Evolutionary conservation across 495 filamentous ascomycete species (phyloP).

Genomic region (Evernia prunastri): DNA sequence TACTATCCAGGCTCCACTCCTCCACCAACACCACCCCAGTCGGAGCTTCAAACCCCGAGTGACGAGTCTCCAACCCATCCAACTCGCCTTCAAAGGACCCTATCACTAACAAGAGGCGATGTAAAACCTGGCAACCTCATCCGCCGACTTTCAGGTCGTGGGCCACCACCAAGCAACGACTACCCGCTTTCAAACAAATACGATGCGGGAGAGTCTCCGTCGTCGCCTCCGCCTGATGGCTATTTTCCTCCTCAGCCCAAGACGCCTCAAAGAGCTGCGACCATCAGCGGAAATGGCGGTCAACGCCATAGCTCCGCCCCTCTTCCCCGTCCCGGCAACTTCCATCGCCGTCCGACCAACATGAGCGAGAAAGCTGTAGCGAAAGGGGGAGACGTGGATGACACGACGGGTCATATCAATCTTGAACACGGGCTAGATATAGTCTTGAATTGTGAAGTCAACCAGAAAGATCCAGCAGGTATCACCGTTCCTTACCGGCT

Average conservation of each 20-base stretch:
- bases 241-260: constrained; percentile 32
- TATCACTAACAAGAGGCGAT: constrained; percentile 58
- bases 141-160: constrained; percentile 45
- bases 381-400: constrained; percentile 35
- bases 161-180: constrained; percentile 22
- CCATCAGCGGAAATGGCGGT: constrained; percentile 8
- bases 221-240: constrained; percentile 30
- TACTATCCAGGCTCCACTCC: constrained; percentile 70
- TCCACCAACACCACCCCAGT: constrained; percentile 53
- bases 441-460: constrained; percentile 79
- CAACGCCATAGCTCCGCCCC: constrained; percentile 23
- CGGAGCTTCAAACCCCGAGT: constrained; percentile 27
- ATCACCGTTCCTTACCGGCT: constrained; percentile 81
- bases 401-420: constrained; percentile 45
- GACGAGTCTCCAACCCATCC: constrained; percentile 44
- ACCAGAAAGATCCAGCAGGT: constrained; percentile 75
- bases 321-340: constrained; percentile 41
- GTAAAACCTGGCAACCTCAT: constrained; percentile 46
- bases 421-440: constrained; percentile 77
- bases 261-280: constrained; percentile 16
- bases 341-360: constrained; percentile 69
- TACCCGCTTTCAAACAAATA: constrained; percentile 42
- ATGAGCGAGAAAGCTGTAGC: constrained; percentile 53
- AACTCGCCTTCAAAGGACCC: constrained; percentile 46
- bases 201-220: constrained; percentile 24